These are phyloP conservation scores for Penicillium sp. DNA, from an alignment of 2,329 filamentous ascomycete genomes.

Conservation along the genomic window DNA sequence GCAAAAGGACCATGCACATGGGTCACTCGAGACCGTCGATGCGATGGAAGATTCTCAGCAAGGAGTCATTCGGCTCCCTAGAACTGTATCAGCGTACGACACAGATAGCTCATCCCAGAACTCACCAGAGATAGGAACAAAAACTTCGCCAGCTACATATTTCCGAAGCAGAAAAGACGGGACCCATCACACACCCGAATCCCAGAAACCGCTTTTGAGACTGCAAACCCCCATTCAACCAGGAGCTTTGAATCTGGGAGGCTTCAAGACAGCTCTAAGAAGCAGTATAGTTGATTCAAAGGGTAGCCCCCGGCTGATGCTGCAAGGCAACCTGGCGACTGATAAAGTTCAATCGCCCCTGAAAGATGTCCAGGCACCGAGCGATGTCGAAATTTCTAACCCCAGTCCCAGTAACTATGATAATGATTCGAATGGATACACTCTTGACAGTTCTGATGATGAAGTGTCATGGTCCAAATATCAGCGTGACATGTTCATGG, in stretches of 20 bases:
- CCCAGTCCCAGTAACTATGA: conserved; percentile 11
- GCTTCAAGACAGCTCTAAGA: conserved; percentile 4
- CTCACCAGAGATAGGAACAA: background rate
- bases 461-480: conserved; percentile 17
- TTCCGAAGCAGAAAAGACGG: background rate
- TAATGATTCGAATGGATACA: conserved; percentile 1
- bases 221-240: background rate
- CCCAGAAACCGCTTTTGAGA: conserved; percentile 16
- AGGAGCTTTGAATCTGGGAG: background rate
- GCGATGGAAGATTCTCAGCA: background rate
- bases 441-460: conserved; percentile 1
- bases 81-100: background rate
- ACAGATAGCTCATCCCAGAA: conserved; percentile 3
- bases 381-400: background rate
- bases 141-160: background rate
- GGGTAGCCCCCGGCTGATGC: conserved; percentile 35
- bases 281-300: conserved; percentile 36
- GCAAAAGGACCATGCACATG: background rate
- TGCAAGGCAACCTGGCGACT: background rate
- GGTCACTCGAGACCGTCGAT: background rate
- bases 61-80: background rate
- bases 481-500: conserved; percentile 21
- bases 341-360: background rate
- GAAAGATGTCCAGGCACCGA: background rate
- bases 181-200: conserved; percentile 16